Evolutionary conservation across 805 yeast species (phyloP).

Genomic region (Candida nonsorbophila): DNA sequence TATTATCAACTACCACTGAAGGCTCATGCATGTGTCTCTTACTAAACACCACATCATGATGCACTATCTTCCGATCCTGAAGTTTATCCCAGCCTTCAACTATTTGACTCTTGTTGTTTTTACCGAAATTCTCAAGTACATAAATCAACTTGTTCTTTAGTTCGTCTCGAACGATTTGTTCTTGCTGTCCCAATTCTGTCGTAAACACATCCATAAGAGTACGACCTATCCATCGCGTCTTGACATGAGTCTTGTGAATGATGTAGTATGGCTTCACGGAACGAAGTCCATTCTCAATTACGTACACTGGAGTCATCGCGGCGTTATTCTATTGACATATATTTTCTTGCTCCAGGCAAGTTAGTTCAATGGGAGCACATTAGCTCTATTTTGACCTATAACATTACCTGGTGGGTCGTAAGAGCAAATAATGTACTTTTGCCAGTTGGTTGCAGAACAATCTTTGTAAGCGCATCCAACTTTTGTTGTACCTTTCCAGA

Average conservation of each 20-base stretch:
- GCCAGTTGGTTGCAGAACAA: conserved; percentile 44
- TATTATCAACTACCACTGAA: conserved; percentile 18
- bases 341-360: no score
- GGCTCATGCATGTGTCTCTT: conserved; percentile 44
- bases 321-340: no score
- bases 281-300: conserved; percentile 26
- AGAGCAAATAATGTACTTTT: conserved; percentile 66
- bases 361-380: conserved; percentile 11
- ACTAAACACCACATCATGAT: conserved; percentile 25
- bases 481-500: conserved; percentile 60
- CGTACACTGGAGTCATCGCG: no score
- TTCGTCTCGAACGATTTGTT: conserved; percentile 16
- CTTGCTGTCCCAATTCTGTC: conserved; percentile 29
- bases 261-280: conserved; percentile 31
- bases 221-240: conserved; percentile 32
- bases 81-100: conserved; percentile 17
- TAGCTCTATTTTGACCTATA: conserved; percentile 32
- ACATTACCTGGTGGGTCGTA: conserved; percentile 73
- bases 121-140: conserved; percentile 17
- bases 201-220: conserved; percentile 25
- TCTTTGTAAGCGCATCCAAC: conserved; percentile 70
- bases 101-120: conserved; percentile 4
- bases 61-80: conserved; percentile 7
- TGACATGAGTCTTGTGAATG: conserved; percentile 26
- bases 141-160: conserved; percentile 19